phyloP scores from a whole-genome alignment of 2,329 filamentous ascomycete genomes.

The Xylariales sp. region DNA sequence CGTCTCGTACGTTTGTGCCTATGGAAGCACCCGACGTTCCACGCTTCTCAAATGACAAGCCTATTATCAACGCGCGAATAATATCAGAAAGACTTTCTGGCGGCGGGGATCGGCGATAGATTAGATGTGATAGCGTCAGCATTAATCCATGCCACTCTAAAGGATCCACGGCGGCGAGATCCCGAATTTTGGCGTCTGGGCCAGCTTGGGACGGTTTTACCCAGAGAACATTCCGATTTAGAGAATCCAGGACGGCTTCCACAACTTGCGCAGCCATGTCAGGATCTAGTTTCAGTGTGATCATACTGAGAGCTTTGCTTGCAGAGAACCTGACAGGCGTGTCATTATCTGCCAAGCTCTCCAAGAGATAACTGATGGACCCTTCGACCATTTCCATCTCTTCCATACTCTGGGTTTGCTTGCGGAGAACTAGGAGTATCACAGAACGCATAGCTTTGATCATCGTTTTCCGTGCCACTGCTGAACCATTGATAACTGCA shows the following conservation, averaged over 20 bases:
- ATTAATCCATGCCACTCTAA: slow-evolving; percentile 91
- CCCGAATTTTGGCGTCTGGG: slow-evolving; percentile 35
- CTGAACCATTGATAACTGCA: slow-evolving; percentile 61
- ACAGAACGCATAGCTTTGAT: slow-evolving; percentile 82
- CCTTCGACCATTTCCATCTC: slow-evolving; percentile 65
- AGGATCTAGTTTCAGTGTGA: slow-evolving; percentile 73
- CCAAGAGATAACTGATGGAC: slow-evolving; percentile 76
- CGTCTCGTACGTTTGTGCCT: slow-evolving; percentile 88
- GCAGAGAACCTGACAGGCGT: slow-evolving; percentile 87
- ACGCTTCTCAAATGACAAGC: slow-evolving; percentile 84
- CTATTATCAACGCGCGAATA: slow-evolving; percentile 71
- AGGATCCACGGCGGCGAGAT: slow-evolving; percentile 73
- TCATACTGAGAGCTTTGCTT: slow-evolving; percentile 86
- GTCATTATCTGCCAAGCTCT: slow-evolving; percentile 77
- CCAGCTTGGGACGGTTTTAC: slow-evolving; percentile 31
- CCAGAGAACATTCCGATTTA: slow-evolving; percentile 54
- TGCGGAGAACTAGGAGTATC: slow-evolving; percentile 60
- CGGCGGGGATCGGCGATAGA: slow-evolving; percentile 81
- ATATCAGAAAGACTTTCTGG: slow-evolving; percentile 66
- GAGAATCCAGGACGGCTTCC: slow-evolving; percentile 75
- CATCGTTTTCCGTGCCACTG: slow-evolving; percentile 73
- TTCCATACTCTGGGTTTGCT: slow-evolving; percentile 33
- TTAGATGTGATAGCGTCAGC: slow-evolving; percentile 77
- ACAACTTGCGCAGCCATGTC: slow-evolving; percentile 85
- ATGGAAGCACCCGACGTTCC: slow-evolving; percentile 79